Evolutionary conservation across 2,329 filamentous ascomycete species (phyloP).

Genomic region (Microdochium trichocladiopsis): DNA sequence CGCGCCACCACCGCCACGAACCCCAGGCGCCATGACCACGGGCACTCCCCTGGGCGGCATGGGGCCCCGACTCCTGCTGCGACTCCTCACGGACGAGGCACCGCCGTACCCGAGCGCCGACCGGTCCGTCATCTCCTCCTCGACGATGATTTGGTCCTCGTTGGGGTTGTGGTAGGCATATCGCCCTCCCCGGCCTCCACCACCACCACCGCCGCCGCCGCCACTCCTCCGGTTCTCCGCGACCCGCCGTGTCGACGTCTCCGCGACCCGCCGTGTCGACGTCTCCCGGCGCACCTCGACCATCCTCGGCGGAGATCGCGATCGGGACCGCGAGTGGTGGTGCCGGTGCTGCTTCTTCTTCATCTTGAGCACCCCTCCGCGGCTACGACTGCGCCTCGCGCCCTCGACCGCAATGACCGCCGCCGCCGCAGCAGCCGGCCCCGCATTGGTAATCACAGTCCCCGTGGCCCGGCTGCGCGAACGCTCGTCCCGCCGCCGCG

Average conservation of each 20-base stretch:
- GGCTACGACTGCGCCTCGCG: background rate
- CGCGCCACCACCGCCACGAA: background rate
- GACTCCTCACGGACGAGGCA: background rate
- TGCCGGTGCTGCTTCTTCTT: background rate
- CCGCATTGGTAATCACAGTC: background rate
- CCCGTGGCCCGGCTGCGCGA: background rate
- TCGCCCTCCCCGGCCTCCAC: background rate
- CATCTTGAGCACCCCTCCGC: too few species aligned
- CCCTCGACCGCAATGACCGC: background rate
- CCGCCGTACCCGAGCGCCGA: background rate
- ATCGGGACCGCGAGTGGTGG: background rate
- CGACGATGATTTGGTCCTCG: background rate
- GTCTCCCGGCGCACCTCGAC: background rate
- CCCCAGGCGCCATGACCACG: background rate
- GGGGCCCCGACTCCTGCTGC: background rate
- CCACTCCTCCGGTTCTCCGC: background rate
- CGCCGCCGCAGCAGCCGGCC: background rate
- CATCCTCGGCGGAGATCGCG: background rate
- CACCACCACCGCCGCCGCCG: background rate
- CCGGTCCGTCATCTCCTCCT: background rate
- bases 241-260: background rate
- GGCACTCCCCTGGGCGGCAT: background rate
- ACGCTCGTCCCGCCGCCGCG: too few species aligned
- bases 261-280: background rate
- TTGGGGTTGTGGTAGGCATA: background rate